Percentiles rank a stretch among this genome's conserved stretches.
Conservation (phyloP, 2,329 filamentous ascomycete species). For the Erysiphe pulchra region DNA sequence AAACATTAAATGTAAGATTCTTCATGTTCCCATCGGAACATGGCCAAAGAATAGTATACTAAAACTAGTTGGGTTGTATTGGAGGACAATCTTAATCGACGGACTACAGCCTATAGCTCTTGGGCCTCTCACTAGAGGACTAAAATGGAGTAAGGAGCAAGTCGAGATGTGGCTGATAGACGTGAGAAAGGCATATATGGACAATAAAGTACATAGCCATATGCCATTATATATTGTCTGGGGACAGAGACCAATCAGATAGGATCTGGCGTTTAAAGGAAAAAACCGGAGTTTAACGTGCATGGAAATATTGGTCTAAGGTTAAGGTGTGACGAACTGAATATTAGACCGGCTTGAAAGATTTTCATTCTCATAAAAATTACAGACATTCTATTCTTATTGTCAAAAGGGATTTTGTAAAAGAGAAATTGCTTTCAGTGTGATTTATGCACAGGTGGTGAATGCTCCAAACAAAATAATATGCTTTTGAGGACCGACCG, state of each 20-base stretch:
- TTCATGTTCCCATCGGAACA: slow-evolving; percentile 21
- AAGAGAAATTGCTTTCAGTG: no score
- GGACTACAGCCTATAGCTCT: slow-evolving; percentile 25
- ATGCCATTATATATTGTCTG: slow-evolving; percentile 30
- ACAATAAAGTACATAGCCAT: slow-evolving; percentile 18
- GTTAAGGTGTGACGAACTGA: no score
- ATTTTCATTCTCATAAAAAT: no score
- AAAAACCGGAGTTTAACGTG: no score
- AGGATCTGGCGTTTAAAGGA: not conserved
- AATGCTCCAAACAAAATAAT: no score
- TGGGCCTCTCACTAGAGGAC: slow-evolving; percentile 23
- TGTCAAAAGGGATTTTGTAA: no score
- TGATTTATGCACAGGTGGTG: no score
- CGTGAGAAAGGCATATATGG: slow-evolving; percentile 22
- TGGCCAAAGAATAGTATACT: slow-evolving; percentile 20
- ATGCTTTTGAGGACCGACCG: no score
- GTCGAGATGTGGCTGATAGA: slow-evolving; percentile 23
- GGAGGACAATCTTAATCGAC: slow-evolving; percentile 23
- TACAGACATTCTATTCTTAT: no score
- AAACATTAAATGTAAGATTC: slow-evolving; percentile 18
- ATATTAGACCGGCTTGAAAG: no score
- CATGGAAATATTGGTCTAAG: no score
- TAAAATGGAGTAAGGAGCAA: slow-evolving; percentile 22
- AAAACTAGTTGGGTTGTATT: slow-evolving; percentile 26
- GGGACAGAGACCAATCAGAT: slow-evolving; percentile 21